Base-by-base conservation (phyloP, 371 early-diverging fungal genomes). In the Mucor saturninus region DNA sequence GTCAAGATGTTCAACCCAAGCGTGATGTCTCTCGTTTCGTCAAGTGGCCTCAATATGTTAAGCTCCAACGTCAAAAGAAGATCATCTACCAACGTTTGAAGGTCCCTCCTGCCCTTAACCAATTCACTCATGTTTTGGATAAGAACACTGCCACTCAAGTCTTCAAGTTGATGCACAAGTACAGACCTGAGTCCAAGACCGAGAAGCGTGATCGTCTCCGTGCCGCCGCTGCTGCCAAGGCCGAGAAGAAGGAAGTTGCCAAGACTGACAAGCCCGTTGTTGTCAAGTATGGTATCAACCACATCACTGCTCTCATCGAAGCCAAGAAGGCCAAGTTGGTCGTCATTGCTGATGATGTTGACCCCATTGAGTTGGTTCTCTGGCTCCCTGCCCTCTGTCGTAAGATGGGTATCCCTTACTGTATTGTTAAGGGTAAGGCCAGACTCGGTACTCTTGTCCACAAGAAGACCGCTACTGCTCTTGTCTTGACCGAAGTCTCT, bases 301-400 rank as follows among this genome's bases (percentile, higher is more conserved):
- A 99, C 90, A 93, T 99, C 78, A 95, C 97, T 64, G 93, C 96
- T 59, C 86, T 99, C 51, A 86, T 99, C 61, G 99, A 99, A 88
- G 85, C 88, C 81, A 99, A 99, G 92, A 99, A 97, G 92, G 97
- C 99, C 74, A 90, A 93, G 79, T 88, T 99, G 62, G 99, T 99
- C 59, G 87, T 99, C 74, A 99, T 99, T 81, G 99, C 99, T 66
- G 89, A 97, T 77, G 98, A 99, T 84, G 99, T 99, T 74, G 98
- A 99, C 86, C 99, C 99, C 68, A 97, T 99, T 78, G 99, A 99
- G 83, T 74, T 99, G 67, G 99, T 99, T 66, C 76, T 99, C 71
- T 99, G 96, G 95, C 89, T 99, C 75, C 99, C 99, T 62, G 98
- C 99, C 67, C 93, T 99, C 54, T 99, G 99, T 92, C 96, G 97